A percentile compares a stretch with the other conserved stretches of the same genome.
phyloP scores from a whole-genome alignment of 2,329 filamentous ascomycete genomes.

The Onygenales sp. region DNA sequence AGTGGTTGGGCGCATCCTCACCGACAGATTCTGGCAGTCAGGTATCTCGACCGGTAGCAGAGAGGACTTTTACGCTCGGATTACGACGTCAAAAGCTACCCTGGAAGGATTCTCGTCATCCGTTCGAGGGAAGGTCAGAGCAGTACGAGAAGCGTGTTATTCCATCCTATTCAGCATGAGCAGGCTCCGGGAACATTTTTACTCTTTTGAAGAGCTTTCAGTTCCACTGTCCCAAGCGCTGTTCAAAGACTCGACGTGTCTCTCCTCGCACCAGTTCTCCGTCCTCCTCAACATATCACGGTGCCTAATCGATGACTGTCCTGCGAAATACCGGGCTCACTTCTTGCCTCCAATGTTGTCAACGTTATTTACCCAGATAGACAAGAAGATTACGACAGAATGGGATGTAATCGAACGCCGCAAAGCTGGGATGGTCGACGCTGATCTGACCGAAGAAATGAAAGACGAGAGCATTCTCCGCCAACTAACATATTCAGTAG shows the following conservation, averaged over 20 bases:
- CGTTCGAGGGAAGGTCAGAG: slow-evolving; percentile 77
- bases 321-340: slow-evolving; percentile 61
- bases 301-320: slow-evolving; percentile 86
- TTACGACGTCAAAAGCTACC: slow-evolving; percentile 78
- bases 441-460: slow-evolving; percentile 90
- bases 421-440: slow-evolving; percentile 54
- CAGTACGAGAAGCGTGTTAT: slow-evolving; percentile 87
- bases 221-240: slow-evolving; percentile 73
- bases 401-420: slow-evolving; percentile 65
- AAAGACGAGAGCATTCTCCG: slow-evolving; percentile 92
- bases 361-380: slow-evolving; percentile 74
- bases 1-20: slow-evolving; percentile 73
- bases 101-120: slow-evolving; percentile 91
- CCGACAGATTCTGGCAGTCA: slow-evolving; percentile 95
- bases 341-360: slow-evolving; percentile 81
- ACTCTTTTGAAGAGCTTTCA: slow-evolving; percentile 77
- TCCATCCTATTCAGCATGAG: slow-evolving; percentile 92
- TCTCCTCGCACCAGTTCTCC: slow-evolving; percentile 88
- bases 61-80: slow-evolving; percentile 90
- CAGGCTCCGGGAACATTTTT: slow-evolving; percentile 76
- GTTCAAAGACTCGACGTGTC: slow-evolving; percentile 68
- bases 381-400: slow-evolving; percentile 75
- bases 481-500: slow-evolving; percentile 83
- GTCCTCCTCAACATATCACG: slow-evolving; percentile 84
- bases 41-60: slow-evolving; percentile 93